Evolutionary conservation across 2,329 filamentous ascomycete genomes (phyloP).

Genomic region (Colletotrichum sp.): DNA sequence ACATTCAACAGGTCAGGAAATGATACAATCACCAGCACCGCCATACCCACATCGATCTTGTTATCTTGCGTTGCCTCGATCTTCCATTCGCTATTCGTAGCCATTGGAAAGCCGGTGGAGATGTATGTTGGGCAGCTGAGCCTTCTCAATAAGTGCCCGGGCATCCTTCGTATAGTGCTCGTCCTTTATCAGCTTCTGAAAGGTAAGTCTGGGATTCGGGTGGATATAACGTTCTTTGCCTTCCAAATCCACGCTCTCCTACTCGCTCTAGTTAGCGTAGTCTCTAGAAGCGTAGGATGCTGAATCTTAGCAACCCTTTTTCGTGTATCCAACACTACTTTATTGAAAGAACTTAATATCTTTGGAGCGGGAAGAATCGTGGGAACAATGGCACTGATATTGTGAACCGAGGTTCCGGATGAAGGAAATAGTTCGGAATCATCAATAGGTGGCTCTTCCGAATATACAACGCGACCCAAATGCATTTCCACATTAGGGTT

Average conservation of each 20-base stretch:
- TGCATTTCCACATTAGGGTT: too few species aligned
- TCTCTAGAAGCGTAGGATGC: background rate
- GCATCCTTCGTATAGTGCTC: background rate
- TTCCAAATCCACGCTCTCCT: background rate
- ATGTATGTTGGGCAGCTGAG: background rate
- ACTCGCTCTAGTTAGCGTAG: background rate
- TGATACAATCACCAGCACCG: background rate
- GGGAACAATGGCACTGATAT: too few species aligned
- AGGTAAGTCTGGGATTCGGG: background rate
- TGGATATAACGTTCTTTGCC: rapidly evolving
- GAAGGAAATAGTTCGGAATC: too few species aligned
- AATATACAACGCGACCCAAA: too few species aligned
- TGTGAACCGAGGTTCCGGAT: too few species aligned
- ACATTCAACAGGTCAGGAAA: background rate
- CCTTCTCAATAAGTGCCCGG: background rate
- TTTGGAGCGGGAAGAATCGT: too few species aligned
- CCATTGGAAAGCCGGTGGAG: background rate
- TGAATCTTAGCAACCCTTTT: background rate
- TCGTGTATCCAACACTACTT: too few species aligned
- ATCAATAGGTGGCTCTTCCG: too few species aligned
- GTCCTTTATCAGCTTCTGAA: background rate
- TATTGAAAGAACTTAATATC: too few species aligned
- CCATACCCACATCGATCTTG: background rate
- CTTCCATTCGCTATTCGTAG: background rate
- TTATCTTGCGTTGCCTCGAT: background rate